phyloP scores from a whole-genome alignment of 352 stramenopile species.

The Lagenidium giganteum region DNA sequence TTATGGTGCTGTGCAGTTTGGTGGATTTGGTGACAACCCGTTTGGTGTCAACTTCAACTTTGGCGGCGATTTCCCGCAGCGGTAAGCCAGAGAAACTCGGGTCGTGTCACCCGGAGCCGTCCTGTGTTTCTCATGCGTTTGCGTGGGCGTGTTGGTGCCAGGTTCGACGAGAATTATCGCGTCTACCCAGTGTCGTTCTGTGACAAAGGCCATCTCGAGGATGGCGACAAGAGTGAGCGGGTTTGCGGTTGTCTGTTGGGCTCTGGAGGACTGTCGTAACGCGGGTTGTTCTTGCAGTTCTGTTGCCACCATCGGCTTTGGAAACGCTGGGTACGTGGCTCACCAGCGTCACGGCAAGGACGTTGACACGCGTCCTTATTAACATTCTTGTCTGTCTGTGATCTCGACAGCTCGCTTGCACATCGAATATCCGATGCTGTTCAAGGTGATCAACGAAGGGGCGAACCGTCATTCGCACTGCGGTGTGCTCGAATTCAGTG shows the following conservation, averaged over 20 bases:
- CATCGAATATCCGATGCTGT: constrained; percentile 99
- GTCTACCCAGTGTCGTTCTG: constrained; percentile 86
- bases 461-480: constrained; percentile 93
- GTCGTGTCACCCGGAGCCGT: too few relatives aligned
- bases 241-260: background rate
- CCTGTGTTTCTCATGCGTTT: background rate
- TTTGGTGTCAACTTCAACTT: constrained; percentile 82
- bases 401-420: constrained; percentile 69
- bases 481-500: constrained; percentile 98
- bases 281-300: constrained; percentile 68
- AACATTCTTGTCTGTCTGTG: constrained; percentile 10
- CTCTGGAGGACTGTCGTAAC: background rate
- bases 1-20: constrained; percentile 38
- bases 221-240: constrained; percentile 83
- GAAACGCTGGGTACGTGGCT: constrained; percentile 88
- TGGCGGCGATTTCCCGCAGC: constrained; percentile 63
- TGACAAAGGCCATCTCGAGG: constrained; percentile 84
- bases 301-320: constrained; percentile 96
- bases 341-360: too few relatives aligned
- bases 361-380: background rate
- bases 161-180: constrained; percentile 85
- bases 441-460: constrained; percentile 91
- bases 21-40: constrained; percentile 63
- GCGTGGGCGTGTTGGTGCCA: constrained; percentile 8
- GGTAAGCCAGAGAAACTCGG: too few relatives aligned